Percentiles rank a stretch among this genome's conserved stretches.
These are phyloP conservation scores for Daldinia loculata DNA, from an alignment of 495 filamentous ascomycete species.

Conservation along the genomic window DNA sequence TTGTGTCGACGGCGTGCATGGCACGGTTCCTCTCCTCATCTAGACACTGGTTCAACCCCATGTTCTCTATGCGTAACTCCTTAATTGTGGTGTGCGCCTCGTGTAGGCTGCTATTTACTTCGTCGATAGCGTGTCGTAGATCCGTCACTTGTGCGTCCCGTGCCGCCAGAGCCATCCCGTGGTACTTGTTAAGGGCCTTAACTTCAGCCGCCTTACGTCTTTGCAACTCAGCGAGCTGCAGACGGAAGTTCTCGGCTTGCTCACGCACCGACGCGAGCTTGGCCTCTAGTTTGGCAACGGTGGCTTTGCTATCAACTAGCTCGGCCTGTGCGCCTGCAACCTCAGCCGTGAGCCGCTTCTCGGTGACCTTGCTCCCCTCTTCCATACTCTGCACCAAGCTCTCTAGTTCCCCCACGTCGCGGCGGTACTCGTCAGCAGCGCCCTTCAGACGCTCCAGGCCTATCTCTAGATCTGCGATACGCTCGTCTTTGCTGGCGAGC, in stretches of 20 bases:
- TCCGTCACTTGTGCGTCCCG: conserved; percentile 55
- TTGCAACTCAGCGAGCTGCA: conserved; percentile 55
- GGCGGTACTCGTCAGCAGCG: conserved; percentile 69
- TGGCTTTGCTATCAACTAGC: conserved; percentile 50
- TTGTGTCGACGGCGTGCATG: conserved; percentile 61
- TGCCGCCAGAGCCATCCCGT: conserved; percentile 52
- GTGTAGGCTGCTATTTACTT: conserved; percentile 47
- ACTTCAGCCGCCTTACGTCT: conserved; percentile 53
- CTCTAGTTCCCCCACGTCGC: conserved; percentile 71
- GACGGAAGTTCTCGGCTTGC: conserved; percentile 46
- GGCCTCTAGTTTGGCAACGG: conserved; percentile 50
- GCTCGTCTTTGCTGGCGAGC: conserved; percentile 58
- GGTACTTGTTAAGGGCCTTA: conserved; percentile 42
- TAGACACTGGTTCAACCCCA: conserved; percentile 40
- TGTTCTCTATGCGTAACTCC: conserved; percentile 51
- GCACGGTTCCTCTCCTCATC: conserved; percentile 56
- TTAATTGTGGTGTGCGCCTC: conserved; percentile 50
- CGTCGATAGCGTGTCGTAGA: conserved; percentile 51
- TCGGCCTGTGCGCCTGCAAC: conserved; percentile 48
- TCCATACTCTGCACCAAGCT: conserved; percentile 67
- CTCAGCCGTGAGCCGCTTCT: conserved; percentile 42
- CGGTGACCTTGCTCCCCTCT: conserved; percentile 53
- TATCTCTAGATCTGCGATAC: conserved; percentile 65
- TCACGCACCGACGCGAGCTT: conserved; percentile 39
- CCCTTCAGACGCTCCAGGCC: conserved; percentile 67